Percentiles rank a stretch among this genome's conserved stretches.
These are phyloP conservation scores for Hypoxylon trugodes DNA, from an alignment of 495 filamentous ascomycete species.

Conservation along the genomic window DNA sequence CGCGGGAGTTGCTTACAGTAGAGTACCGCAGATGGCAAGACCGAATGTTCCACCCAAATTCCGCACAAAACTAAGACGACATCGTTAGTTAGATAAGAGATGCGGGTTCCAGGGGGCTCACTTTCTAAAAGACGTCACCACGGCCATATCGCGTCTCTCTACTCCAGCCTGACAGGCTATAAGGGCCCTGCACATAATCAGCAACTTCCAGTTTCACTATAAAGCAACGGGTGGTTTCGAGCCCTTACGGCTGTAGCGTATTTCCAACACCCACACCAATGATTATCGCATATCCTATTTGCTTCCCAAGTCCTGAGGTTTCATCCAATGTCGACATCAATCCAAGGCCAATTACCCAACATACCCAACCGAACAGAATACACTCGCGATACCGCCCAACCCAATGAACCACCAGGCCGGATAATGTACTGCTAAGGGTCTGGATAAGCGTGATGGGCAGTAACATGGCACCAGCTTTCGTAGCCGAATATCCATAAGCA, in stretches of 20 bases:
- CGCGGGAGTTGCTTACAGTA: conserved; percentile 50
- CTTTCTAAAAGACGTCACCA: conserved; percentile 64
- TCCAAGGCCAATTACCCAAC: conserved; percentile 62
- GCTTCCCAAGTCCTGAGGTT: conserved; percentile 59
- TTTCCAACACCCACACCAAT: conserved; percentile 63
- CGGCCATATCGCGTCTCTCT: conserved; percentile 62
- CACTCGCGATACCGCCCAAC: conserved; percentile 62
- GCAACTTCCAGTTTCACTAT: conserved; percentile 12
- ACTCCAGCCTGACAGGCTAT: conserved; percentile 64
- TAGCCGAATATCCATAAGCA: conserved; percentile 60
- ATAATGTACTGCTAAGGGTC: conserved; percentile 59
- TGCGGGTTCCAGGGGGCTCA: conserved; percentile 35
- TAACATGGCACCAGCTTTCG: conserved; percentile 60
- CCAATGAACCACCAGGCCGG: conserved; percentile 62
- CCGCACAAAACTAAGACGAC: conserved; percentile 55
- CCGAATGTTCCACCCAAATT: conserved; percentile 64
- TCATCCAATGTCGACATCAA: conserved; percentile 62
- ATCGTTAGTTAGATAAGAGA: not conserved
- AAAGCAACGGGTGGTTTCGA: conserved; percentile 1
- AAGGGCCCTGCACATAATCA: conserved; percentile 42
- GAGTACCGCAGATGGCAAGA: conserved; percentile 60
- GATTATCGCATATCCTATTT: conserved; percentile 61
- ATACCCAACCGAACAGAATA: conserved; percentile 60
- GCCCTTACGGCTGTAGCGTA: conserved; percentile 59
- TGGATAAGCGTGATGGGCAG: conserved; percentile 63